A percentile compares a stretch with the other conserved stretches of the same genome.
Evolutionary conservation across 805 yeast genomes (phyloP).

Genomic region (Yarrowia sp.): DNA sequence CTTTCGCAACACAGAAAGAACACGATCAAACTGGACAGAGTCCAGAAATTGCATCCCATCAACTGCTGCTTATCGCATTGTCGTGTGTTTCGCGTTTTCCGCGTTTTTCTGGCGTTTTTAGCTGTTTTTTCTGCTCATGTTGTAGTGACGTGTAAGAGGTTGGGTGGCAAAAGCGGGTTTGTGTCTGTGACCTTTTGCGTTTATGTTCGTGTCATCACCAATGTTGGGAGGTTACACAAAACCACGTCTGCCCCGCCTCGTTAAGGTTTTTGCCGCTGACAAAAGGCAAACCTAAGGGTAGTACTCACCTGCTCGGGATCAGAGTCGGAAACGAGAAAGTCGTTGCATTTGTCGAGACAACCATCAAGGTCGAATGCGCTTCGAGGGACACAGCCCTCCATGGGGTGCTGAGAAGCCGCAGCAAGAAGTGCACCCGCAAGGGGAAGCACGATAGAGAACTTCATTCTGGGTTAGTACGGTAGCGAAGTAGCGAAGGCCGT

Average conservation of each 20-base stretch:
- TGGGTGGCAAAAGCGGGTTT: no score
- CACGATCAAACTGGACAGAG: no score
- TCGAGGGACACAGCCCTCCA: slow-evolving; percentile 21
- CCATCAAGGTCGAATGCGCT: not conserved
- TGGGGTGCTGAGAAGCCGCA: slow-evolving; percentile 16
- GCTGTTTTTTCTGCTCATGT: no score
- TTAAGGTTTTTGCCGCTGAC: no score
- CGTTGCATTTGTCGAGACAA: slow-evolving; percentile 15
- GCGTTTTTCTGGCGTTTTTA: no score
- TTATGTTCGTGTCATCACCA: not conserved
- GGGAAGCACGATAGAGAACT: slow-evolving; percentile 1
- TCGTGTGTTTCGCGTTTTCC: no score
- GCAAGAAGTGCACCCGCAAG: slow-evolving; percentile 20
- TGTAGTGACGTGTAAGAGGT: no score
- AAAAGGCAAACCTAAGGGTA: not conserved
- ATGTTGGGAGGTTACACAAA: not conserved
- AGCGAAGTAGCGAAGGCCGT: no score
- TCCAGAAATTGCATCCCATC: no score
- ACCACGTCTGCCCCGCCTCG: no score
- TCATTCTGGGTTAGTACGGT: slow-evolving; percentile 13
- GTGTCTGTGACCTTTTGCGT: not conserved
- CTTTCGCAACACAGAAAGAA: no score
- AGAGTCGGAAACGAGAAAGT: not conserved
- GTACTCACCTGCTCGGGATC: slow-evolving; percentile 25
- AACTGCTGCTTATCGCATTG: no score